Evolutionary conservation across 2,329 filamentous ascomycete species (phyloP), one percentile per base, ranked within the genome.

Genomic region (Lasiodiplodia theobromae): DNA sequence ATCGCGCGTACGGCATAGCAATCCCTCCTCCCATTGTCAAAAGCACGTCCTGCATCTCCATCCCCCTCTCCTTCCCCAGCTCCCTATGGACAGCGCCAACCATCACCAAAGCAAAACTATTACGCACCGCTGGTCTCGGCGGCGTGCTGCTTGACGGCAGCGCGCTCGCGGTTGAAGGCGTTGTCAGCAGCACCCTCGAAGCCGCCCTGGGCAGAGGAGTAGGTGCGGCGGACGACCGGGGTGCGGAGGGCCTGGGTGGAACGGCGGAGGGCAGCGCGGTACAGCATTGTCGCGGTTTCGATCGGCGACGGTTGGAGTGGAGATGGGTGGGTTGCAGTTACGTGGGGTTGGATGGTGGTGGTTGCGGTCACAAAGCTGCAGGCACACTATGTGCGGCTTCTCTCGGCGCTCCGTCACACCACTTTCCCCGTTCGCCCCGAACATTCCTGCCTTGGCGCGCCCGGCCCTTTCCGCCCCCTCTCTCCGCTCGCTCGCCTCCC

Each of bases 131-230:
- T 92, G 74, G 93, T 96, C 78, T 87, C 87, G 74, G 86, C 89
- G 77, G 96, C 96, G 82, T 99, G 96, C 76, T 93, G 89, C 87
- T 96, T 94, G 79, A 97, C 92, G 77, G 92, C 92, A 80, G 89
- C 86, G 80, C 96, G 90, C 88, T 99, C 96, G 77, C 91, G 90
- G 86, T 96, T 91, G 88, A 98, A 99, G 78, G 90, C 89, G 84
- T 97, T 98, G 85, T 97, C 92, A 81, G 86, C 86, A 69, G 86
- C 80, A 76, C 90, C 89, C 57, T 81, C 77, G 76, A 92, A 85
- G 44, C 62, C 54, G 75, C 86, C 85, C 72, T 81, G 77, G 72
- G 83, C 80, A 84, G 87, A 90, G 79, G 89, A 90, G 77, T 93
- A 86, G 76, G 91, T 90, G 81, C 92, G 89, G 85, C 80, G 81